Evolutionary conservation across 495 filamentous ascomycete species (phyloP), one percentile per base, ranked within the genome.

Genomic region (Penicillium atrosanguineum): DNA sequence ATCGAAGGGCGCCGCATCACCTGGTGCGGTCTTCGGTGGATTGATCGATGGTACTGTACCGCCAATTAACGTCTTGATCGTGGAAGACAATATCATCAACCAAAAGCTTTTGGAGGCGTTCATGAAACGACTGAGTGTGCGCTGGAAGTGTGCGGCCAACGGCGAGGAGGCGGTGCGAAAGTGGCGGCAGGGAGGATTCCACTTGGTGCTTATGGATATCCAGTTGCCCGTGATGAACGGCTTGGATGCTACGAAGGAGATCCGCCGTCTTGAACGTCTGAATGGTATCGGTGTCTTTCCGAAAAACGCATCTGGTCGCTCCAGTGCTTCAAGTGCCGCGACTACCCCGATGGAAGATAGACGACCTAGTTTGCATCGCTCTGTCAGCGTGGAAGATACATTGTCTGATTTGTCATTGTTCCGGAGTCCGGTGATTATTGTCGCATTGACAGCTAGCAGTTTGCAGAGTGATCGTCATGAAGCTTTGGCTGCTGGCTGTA

Each of bases 41-140:
- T 77, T 90, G 44, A 82, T 94, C 12, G 88, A 89, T 61, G 85
- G 85, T 47, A 87, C 88, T 6, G 91, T 98, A 3, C 94, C 94
- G 9, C 94, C 94, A 19, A 98, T 98, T 70, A 97, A 95, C 60
- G 92, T 97, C 8, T 78, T 98, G 16, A 97, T 98, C 51, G 94
- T 98, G 31, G 94, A 98, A 73, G 94, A 98, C 74, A 98, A 98
- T 68, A 87, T 93, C 53, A 97, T 98, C 78, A 98, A 98, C 60
- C 78, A 97, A 45, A 85, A 89, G 45, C 82, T 98, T 6, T 73
- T 98, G 2, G 94, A 97, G 62, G 91, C 91, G 0, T 96, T 98
- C 67, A 94, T 97, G 81, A 96, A 96, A 67, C 82, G 93, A 42
- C 80, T 98, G 31, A 96, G 95, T 61, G 94, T 98, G 25, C 87